Evolutionary conservation across 1,284 basidiomycete genomes (phyloP), one percentile per base, ranked within the genome.

Genomic region (Xanthoconium separans): DNA sequence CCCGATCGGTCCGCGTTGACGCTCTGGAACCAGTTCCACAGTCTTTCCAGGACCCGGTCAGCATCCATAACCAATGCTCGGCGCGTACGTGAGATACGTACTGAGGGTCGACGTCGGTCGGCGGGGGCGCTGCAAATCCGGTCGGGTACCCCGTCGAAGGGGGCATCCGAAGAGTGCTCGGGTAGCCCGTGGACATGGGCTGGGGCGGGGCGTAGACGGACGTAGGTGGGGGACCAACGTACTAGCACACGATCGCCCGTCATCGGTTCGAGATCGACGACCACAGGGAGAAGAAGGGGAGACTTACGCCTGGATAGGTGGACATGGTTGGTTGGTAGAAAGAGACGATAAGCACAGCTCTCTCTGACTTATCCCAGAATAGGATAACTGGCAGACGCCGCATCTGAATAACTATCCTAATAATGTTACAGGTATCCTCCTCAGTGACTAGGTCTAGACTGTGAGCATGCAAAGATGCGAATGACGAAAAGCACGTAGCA

Each of bases 1-100:
- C 85, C 86, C 15, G 86, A 88, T 71, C 82, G 65, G 69, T 91
- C 84, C 2, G 71, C 70, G 68, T 92, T 90, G 30, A 91, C 89
- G 13, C 83, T 71, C 41, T 66, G 61, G 71, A 92, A 93, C 86
- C 87, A 89, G 50, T 61, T 71, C 87, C 87, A 90, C 10, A 90
- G 65, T 62, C 50, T 51, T 22, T 22, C 4, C 22, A 27, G 6
- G 6, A 7, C 27, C 4, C 6, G 27, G 27, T 27, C 27, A 27
- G 27, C 6, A 27, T 24, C 24, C 6, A 24, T 24, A 24, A 24
- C 24, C 8, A 18, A 20, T 8, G 37, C 8, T 4, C n/a, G n/a
- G n/a, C n/a, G n/a, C n/a, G n/a, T n/a, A n/a, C n/a, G 37, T 2
- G 9, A 1, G 18, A 9, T 3, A 41, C 83, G 64, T 62, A 89